Percentiles rank a stretch among this genome's conserved stretches.
These are phyloP conservation scores for Saccharomyces eubayanus DNA, from an alignment of 805 yeast genomes.

Conservation along the genomic window DNA sequence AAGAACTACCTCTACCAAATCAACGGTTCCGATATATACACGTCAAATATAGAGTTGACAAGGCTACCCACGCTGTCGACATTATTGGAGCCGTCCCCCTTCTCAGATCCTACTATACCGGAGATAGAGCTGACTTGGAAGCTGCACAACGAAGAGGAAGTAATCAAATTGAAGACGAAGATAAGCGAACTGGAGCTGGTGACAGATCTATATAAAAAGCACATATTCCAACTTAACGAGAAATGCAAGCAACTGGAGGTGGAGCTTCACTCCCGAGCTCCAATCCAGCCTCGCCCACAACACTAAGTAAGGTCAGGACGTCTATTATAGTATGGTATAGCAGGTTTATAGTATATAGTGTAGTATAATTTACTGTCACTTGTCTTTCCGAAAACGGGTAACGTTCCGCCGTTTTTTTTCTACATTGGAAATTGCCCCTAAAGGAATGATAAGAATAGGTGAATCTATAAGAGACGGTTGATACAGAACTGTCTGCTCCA, in stretches of 20 bases:
- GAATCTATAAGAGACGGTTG: neutral
- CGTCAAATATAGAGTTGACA: neutral
- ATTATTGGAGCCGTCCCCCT: neutral
- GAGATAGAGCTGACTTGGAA: conserved; percentile 3
- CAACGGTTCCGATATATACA: neutral
- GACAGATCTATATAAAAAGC: conserved; percentile 73
- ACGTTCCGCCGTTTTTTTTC: neutral
- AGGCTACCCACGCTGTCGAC: neutral
- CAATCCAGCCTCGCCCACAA: neutral
- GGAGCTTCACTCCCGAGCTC: neutral
- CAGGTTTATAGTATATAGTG: neutral
- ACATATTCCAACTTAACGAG: conserved; percentile 69
- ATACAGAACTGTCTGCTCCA: neutral
- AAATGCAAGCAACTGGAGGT: conserved; percentile 19
- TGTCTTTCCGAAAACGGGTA: neutral
- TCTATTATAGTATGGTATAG: neutral
- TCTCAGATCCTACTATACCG: neutral
- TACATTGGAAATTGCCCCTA: neutral
- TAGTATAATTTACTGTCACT: neutral
- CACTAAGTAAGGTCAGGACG: neutral
- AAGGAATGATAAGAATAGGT: neutral
- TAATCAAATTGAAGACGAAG: conserved; percentile 52
- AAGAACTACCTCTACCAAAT: neutral
- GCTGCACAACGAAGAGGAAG: conserved; percentile 25
- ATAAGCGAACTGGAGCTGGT: conserved; percentile 85